Base-by-base conservation (phyloP, 176 grass and related monocot genomes). In the Leersia perrieri region DNA sequence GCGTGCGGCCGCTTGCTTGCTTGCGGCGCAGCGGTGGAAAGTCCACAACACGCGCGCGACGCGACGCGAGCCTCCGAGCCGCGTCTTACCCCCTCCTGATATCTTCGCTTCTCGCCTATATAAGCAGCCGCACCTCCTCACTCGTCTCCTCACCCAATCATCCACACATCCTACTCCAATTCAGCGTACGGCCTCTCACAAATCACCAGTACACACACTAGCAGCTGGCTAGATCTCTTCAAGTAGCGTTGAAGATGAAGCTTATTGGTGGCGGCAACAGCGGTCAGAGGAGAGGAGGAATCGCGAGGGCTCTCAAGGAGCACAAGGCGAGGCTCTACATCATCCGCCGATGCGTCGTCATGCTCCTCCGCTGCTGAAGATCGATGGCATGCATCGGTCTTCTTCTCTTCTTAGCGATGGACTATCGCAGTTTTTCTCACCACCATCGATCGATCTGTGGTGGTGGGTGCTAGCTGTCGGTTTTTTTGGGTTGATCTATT, bases 301-400 rank as follows among this genome's bases (percentile, higher is more conserved):
- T 53, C 20, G 20, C 20, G 66, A 94, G 77, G 71, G 66, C 87
- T 72, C 75, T 91, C 3, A 91, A 81, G 76, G 76, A 94, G 83
- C 75, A 91, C 29, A 87, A 81, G 38, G 80, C 87, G 51, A 89
- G 82, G 77, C 84, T 94, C 71, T 87, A 91, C 69, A 89, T 94
- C 79, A 94, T 91, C 41, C 86, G 80, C 14, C 80, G 80, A 30
- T 91, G 92, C 15, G 71, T 94, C 15, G 33, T 72, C 2, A 89
- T 94, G 89, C 89, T 94, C 66, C 49, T 53, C 6, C 49, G 20
- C 49, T 53, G 18, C 49, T 53, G 20, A 18, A 14, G 4, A 18
- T 18, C 3, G 15, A 51, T 47, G 44, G 44, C 44, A 45, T 2
- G 15, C 42, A 2, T 3, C 42, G 12, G 12, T 0, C 15, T 14